Conservation (phyloP, 2,329 filamentous ascomycete genomes). For the Thielaviopsis musarum region DNA sequence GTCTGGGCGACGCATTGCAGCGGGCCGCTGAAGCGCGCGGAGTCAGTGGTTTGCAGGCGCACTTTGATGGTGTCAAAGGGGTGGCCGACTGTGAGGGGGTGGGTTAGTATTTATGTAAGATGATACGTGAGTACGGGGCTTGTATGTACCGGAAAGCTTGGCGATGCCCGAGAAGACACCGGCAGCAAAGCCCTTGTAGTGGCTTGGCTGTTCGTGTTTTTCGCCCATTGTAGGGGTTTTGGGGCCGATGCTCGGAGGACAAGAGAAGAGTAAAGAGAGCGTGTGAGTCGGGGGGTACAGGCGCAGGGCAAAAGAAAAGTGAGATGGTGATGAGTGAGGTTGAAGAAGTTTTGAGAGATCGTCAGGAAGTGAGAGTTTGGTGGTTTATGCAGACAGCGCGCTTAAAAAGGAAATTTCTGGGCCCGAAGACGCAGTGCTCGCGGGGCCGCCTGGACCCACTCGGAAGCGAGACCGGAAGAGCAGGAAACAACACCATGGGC, state of each 20-base stretch:
- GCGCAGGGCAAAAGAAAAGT: background rate
- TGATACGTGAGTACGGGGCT: conserved; percentile 9
- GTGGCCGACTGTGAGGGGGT: conserved; percentile 34
- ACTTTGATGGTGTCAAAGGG: conserved; percentile 96
- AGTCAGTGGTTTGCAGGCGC: conserved; percentile 71
- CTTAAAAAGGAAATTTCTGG: background rate
- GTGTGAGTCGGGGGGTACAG: background rate
- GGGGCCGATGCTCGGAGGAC: background rate
- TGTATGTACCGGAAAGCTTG: conserved; percentile 57
- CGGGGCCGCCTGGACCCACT: background rate
- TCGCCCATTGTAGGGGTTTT: background rate
- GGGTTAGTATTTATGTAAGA: background rate
- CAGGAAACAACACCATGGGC: background rate
- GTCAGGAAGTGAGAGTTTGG: background rate
- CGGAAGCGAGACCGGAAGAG: background rate
- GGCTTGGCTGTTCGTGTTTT: conserved; percentile 22
- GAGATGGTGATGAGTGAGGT: background rate
- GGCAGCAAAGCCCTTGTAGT: conserved; percentile 92
- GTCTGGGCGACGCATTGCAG: conserved; percentile 76
- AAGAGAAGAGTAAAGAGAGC: background rate
- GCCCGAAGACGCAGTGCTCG: background rate
- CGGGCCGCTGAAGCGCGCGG: conserved; percentile 66
- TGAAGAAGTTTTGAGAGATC: background rate
- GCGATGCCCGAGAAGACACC: conserved; percentile 91
- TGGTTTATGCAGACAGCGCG: background rate